A percentile compares a stretch with the other conserved stretches of the same genome.
phyloP scores from a whole-genome alignment of 2,329 filamentous ascomycete genomes.

The Aspergillus sp. region DNA sequence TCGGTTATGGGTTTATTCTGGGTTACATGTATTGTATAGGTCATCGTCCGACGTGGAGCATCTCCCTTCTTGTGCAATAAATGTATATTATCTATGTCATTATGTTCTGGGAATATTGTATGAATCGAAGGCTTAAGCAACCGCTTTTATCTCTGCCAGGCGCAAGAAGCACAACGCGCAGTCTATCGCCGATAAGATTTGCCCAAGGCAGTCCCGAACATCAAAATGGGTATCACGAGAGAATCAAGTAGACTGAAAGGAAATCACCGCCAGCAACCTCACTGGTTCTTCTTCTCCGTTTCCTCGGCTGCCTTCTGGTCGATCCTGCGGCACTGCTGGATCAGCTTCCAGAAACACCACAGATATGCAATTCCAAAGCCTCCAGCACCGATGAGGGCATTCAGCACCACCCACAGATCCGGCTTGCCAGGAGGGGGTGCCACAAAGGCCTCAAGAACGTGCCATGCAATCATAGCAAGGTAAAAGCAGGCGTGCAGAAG shows the following conservation, averaged over 20 bases:
- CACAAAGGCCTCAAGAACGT: slow-evolving; percentile 70
- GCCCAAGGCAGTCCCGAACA: background rate
- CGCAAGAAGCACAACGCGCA: background rate
- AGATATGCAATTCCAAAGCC: slow-evolving; percentile 87
- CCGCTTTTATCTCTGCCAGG: background rate
- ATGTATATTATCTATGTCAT: slow-evolving; percentile 11
- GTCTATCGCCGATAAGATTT: background rate
- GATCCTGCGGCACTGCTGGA: slow-evolving; percentile 35
- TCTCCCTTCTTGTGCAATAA: slow-evolving; percentile 15
- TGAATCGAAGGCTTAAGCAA: background rate
- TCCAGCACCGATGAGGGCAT: slow-evolving; percentile 80
- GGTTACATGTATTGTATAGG: slow-evolving; percentile 20
- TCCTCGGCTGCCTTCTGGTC: slow-evolving; percentile 28
- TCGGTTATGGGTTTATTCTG: slow-evolving; percentile 13
- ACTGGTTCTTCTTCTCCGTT: slow-evolving; percentile 38
- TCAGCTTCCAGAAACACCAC: slow-evolving; percentile 77
- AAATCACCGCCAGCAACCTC: slow-evolving; percentile 13
- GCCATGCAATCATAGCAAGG: slow-evolving; percentile 75
- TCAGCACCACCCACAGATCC: slow-evolving; percentile 91
- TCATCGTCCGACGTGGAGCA: slow-evolving; percentile 2
- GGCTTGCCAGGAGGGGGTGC: slow-evolving; percentile 74
- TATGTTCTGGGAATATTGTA: background rate
- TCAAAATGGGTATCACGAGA: slow-evolving; percentile 32
- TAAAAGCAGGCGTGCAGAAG: slow-evolving; percentile 78
- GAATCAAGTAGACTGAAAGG: slow-evolving; percentile 12